Evolutionary conservation across 192 early-diverging fungal genomes (phyloP), one percentile per base, ranked within the genome.

Genomic region (Coemansia guatemalensis): DNA sequence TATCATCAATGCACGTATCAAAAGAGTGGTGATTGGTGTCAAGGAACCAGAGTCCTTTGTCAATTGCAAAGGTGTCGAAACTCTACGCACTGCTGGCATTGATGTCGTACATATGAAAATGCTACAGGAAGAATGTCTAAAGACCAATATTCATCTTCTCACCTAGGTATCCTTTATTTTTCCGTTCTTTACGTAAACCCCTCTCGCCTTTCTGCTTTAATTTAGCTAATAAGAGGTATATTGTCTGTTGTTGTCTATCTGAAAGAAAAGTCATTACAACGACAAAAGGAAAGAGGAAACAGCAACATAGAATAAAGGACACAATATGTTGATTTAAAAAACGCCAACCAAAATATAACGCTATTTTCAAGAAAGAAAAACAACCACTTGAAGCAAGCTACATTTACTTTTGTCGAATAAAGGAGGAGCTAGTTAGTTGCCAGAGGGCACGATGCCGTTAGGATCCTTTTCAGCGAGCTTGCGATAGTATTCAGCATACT

Each of bases 31-130:
- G 12, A 82, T 97, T 59, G 97, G 94, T 1, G 85, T 94, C 2
- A 83, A 81, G 56, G 96, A 99, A 68, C 96, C 96, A 3, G 82
- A 88, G 17, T 88, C 88, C 27, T 93, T 99, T 78, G 88, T 96
- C 29, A 78, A 87, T 27, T 94, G 94, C 67, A 78, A 83, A 48
- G 95, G 95, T 1, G 86, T 89, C 1, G 71, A 82, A 25, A 61
- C 87, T 2, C 75, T 99, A 71, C 56, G 79, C 20, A 73, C 86
- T 27, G 71, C 82, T 3, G 95, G 94, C 9, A 85, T 99, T 20
- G 64, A 85, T 12, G 95, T 99, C 1, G 75, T 87, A 25, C 83
- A 87, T 48, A 65, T 98, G 32, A 77, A 82, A 8, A 80, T 89
- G 23, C 77, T 91, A 9, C 88, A 92, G 66, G 86, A 93, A 27